Conservation (phyloP, 257 asterid species). For the Pogostemon cablin region DNA sequence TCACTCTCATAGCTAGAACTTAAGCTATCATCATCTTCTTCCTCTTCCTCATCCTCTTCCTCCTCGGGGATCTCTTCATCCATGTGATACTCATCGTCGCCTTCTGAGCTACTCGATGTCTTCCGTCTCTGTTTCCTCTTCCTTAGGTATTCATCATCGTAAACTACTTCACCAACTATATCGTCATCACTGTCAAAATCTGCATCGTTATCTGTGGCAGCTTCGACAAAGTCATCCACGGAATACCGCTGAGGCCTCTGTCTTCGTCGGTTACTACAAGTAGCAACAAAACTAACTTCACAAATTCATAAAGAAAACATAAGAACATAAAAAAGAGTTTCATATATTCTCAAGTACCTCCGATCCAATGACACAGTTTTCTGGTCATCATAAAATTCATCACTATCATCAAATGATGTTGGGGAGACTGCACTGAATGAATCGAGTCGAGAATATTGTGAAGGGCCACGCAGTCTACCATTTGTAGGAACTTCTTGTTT, state of each 20-base stretch:
- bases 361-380: slow-evolving; percentile 60
- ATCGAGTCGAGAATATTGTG: slow-evolving; percentile 47
- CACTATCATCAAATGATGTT: slow-evolving; percentile 57
- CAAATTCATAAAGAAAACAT: not conserved
- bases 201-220: slow-evolving; percentile 70
- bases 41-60: slow-evolving; percentile 88
- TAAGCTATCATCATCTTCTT: slow-evolving; percentile 55
- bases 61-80: slow-evolving; percentile 82
- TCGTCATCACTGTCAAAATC: slow-evolving; percentile 89
- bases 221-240: slow-evolving; percentile 69
- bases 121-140: slow-evolving; percentile 62
- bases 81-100: slow-evolving; percentile 79
- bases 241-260: slow-evolving; percentile 89
- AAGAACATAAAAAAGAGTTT: not conserved
- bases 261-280: slow-evolving; percentile 68
- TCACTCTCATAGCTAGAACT: slow-evolving; percentile 76
- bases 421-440: slow-evolving; percentile 60
- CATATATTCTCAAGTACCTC: slow-evolving; percentile 51
- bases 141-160: slow-evolving; percentile 83
- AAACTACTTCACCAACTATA: slow-evolving; percentile 91
- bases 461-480: slow-evolving; percentile 70
- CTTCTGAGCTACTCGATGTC: slow-evolving; percentile 87
- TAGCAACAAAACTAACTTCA: slow-evolving; percentile 22
- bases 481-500: slow-evolving; percentile 62
- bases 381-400: slow-evolving; percentile 57